Percentiles rank a stretch among this genome's conserved stretches.
These are phyloP conservation scores for Mycena olivaceomarginata DNA, from an alignment of 768 basidiomycete genomes.

Conservation along the genomic window DNA sequence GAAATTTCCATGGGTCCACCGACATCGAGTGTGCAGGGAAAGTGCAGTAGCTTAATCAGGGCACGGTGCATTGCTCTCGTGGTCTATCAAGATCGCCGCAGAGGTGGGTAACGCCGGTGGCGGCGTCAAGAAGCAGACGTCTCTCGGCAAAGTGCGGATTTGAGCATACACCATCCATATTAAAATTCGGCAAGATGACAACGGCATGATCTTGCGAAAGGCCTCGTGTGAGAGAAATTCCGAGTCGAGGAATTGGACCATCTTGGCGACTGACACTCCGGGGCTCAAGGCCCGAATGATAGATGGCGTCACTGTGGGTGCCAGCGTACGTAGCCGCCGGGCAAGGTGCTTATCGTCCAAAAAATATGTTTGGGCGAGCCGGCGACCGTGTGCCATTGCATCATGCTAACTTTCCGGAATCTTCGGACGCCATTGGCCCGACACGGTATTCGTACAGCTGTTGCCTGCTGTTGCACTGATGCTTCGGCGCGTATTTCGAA, in stretches of 20 bases:
- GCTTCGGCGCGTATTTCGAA: background rate
- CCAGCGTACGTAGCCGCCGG: background rate
- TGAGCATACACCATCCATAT: background rate
- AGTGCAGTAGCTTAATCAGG: conserved; percentile 9
- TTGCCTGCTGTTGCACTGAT: background rate
- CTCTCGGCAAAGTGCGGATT: conserved; percentile 31
- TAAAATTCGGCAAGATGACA: conserved; percentile 25
- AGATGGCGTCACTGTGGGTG: background rate
- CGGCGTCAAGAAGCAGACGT: conserved; percentile 25
- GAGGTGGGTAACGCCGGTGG: conserved; percentile 37
- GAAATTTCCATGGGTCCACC: conserved; percentile 42
- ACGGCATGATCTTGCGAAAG: conserved; percentile 15
- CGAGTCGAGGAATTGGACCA: background rate
- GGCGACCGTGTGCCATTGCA: background rate
- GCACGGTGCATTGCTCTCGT: conserved; percentile 23
- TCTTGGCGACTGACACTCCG: background rate
- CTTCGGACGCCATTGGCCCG: background rate
- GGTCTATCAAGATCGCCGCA: conserved; percentile 37
- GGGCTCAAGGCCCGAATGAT: background rate
- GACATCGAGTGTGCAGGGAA: conserved; percentile 30
- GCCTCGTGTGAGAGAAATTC: background rate
- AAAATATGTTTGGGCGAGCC: background rate
- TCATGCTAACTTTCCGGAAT: background rate
- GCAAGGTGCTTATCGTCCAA: background rate
- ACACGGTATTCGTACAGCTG: background rate